Conservation (phyloP, 371 early-diverging fungal genomes). For the Circinella umbellata region DNA sequence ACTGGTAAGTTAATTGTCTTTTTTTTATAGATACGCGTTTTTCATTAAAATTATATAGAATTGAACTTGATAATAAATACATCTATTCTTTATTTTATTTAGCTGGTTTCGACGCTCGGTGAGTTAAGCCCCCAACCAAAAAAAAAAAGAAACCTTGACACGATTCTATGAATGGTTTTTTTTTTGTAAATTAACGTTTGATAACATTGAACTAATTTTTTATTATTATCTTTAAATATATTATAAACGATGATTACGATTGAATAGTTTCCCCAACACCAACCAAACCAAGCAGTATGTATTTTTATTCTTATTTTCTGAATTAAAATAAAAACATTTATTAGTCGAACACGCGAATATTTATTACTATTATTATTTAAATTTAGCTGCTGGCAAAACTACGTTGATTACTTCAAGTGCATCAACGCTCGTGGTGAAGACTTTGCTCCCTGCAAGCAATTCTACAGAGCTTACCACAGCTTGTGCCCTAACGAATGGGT, state of each 20-base stretch:
- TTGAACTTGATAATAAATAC: too few relatives aligned
- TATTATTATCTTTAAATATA: too few relatives aligned
- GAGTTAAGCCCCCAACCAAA: background rate
- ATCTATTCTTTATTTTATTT: background rate
- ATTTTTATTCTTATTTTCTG: background rate
- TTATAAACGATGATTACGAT: background rate
- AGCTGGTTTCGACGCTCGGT: slow-evolving; percentile 33
- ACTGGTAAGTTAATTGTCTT: slow-evolving; percentile 16
- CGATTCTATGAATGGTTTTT: too few relatives aligned
- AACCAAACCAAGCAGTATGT: slow-evolving; percentile 90
- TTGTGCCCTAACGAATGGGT: slow-evolving; percentile 93
- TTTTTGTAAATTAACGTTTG: too few relatives aligned
- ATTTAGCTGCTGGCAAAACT: slow-evolving; percentile 90
- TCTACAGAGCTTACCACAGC: slow-evolving; percentile 74
- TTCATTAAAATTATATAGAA: too few relatives aligned
- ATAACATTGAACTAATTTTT: slow-evolving; percentile 15
- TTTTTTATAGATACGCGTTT: too few relatives aligned
- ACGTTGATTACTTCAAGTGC: slow-evolving; percentile 93
- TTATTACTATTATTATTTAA: background rate
- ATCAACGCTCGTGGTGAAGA: slow-evolving; percentile 90
- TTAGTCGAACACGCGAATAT: background rate
- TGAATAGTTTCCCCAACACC: slow-evolving; percentile 87
- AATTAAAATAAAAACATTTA: background rate
- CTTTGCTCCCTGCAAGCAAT: slow-evolving; percentile 86
- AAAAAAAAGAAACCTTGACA: too few relatives aligned